phyloP scores from a whole-genome alignment of 2,329 filamentous ascomycete genomes.

The Rhexocercosporidium sp. region DNA sequence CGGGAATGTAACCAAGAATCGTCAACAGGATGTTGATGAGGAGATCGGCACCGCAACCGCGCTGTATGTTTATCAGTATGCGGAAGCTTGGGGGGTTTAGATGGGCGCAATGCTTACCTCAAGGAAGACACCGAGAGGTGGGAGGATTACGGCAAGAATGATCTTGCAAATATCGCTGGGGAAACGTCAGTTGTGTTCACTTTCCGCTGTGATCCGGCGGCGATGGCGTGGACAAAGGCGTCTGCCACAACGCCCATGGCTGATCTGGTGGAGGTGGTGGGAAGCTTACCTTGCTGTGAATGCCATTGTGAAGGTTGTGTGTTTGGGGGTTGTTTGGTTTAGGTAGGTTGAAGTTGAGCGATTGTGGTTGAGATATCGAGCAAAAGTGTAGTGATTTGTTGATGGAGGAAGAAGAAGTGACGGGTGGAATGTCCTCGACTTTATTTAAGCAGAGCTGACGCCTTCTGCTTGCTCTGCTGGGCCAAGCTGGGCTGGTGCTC shows the following conservation, averaged over 20 bases:
- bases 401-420: neutral
- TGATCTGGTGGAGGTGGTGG: neutral
- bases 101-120: constrained; percentile 50
- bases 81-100: neutral
- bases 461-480: neutral
- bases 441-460: constrained; percentile 9
- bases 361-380: neutral
- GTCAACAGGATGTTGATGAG: constrained; percentile 93
- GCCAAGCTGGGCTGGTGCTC: neutral
- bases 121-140: constrained; percentile 91
- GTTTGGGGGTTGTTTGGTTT: neutral
- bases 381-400: neutral
- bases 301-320: constrained; percentile 49
- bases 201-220: neutral
- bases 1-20: constrained; percentile 72
- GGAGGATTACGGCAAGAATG: constrained; percentile 87
- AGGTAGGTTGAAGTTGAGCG: neutral
- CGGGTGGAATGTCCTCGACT: neutral
- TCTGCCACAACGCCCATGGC: neutral
- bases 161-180: constrained; percentile 77
- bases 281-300: constrained; percentile 60
- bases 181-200: constrained; percentile 28
- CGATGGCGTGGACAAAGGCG: neutral
- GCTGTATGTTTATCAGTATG: constrained; percentile 45
- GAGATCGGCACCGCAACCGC: constrained; percentile 84